Evolutionary conservation across 352 stramenopile genomes (phyloP), one percentile per base, ranked within the genome.

Genomic region (Globisporangium camurandrum): DNA sequence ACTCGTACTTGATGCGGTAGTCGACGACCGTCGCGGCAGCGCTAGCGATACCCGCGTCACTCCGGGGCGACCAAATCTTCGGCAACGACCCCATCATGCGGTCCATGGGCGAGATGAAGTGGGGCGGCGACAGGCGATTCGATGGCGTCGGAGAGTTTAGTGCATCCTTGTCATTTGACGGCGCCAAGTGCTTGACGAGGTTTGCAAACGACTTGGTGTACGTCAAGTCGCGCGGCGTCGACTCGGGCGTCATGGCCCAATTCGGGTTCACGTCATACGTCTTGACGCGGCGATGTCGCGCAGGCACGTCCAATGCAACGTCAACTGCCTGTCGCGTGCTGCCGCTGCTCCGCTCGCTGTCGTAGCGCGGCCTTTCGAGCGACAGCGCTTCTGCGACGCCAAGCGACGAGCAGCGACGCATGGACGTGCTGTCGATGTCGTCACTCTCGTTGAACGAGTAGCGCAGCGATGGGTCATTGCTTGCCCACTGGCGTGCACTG

Each of bases 201-300:
- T 80, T 89, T 9, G 74, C 78, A 10, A 92, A 45, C 4, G 81
- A 92, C 48, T 87, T 89, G 10, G 77, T 92, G 57, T 92, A 89
- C 37, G 77, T 78, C 7, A 74, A 69, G 14, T 69, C 66, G 0
- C 80, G 69, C 39, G 76, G 67, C 6, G 46, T 53, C 26, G 55
- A 57, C 10, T 69, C 61, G 1, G 49, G 14, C 3, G 59, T 33
- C 17, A 24, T 14, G 7, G 65, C 46, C 59, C 64, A 76, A 12
- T 65, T 49, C 7, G 57, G 46, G n/a, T 64, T 45, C 2, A 53
- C 59, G 22, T 63, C 59, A 52, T 75, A 81, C 51, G 72, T 83
- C 51, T 83, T 83, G 0, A 80, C 67, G 42, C 75, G 69, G 1
- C 64, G 71, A 44, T 73, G 67, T 28, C 53, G 53, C 23, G 43